These are phyloP conservation scores for Trichosporon faecale DNA, from an alignment of 1,284 basidiomycete genomes.

Conservation along the genomic window DNA sequence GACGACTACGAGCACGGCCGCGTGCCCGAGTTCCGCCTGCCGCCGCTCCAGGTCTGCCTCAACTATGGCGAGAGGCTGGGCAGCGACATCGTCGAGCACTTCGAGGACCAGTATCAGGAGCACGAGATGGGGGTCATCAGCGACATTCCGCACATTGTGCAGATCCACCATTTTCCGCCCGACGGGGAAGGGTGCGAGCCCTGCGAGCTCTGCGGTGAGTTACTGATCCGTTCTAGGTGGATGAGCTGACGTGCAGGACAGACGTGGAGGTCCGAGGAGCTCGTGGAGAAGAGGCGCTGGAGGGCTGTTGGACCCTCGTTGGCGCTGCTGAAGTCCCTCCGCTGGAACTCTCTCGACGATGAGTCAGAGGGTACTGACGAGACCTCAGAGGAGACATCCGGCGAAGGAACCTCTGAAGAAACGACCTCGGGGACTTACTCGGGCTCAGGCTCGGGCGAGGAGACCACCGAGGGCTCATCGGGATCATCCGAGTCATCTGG, in stretches of 20 bases:
- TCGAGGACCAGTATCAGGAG: neutral
- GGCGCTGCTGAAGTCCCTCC: neutral
- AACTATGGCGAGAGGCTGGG: neutral
- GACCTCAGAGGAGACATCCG: neutral
- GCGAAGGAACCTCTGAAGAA: neutral
- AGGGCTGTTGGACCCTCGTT: neutral
- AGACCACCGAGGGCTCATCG: neutral
- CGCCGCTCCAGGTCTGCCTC: neutral
- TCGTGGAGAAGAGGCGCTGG: neutral
- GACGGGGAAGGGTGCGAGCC: neutral
- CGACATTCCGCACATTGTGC: neutral
- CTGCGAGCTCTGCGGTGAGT: neutral
- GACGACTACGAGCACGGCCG: neutral
- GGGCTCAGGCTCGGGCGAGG: neutral
- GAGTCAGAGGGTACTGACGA: neutral
- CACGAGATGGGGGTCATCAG: neutral
- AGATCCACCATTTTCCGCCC: neutral
- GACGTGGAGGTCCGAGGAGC: neutral
- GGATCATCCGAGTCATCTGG: neutral
- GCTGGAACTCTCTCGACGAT: neutral
- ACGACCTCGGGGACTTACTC: neutral
- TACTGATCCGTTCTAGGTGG: too few relatives aligned
- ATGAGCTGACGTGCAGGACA: neutral
- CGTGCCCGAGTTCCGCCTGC: neutral
- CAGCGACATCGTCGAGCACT: neutral